Evolutionary conservation across 768 basidiomycete species (phyloP).

Genomic region (Porphyrellus cyaneotinctus): DNA sequence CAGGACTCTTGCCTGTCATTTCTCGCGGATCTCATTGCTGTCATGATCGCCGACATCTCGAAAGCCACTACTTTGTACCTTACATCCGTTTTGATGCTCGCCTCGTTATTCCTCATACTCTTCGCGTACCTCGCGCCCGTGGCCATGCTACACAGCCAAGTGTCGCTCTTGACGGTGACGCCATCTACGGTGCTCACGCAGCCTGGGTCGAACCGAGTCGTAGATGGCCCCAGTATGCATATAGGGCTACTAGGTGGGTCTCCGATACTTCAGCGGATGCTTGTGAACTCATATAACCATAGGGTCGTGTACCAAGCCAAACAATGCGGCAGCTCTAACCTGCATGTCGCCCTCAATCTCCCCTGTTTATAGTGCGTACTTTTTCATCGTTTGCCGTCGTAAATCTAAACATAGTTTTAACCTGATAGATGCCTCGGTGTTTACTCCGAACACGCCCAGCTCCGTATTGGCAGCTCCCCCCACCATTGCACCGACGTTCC

Average conservation of each 20-base stretch:
- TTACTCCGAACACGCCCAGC: slow-evolving; percentile 54
- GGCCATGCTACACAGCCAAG: slow-evolving; percentile 53
- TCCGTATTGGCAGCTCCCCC: slow-evolving; percentile 58
- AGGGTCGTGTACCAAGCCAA: slow-evolving; percentile 66
- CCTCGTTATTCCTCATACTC: slow-evolving; percentile 60
- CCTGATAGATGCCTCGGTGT: slow-evolving; percentile 55
- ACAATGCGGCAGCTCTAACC: slow-evolving; percentile 44
- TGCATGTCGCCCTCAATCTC: slow-evolving; percentile 56
- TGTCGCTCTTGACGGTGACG: slow-evolving; percentile 60
- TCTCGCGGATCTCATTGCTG: not conserved
- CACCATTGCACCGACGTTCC: slow-evolving; percentile 56
- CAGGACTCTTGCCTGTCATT: slow-evolving; percentile 17
- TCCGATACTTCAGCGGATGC: not conserved
- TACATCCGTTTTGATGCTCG: slow-evolving; percentile 60
- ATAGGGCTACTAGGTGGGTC: slow-evolving; percentile 63
- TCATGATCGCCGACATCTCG: slow-evolving; percentile 69
- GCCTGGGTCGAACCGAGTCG: slow-evolving; percentile 25
- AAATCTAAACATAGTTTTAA: not conserved
- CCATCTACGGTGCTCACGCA: slow-evolving; percentile 47
- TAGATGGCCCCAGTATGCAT: slow-evolving; percentile 68
- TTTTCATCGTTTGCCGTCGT: not conserved
- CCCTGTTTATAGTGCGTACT: slow-evolving; percentile 56
- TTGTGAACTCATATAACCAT: not conserved
- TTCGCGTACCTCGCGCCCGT: slow-evolving; percentile 69
- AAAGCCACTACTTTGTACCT: slow-evolving; percentile 67